Conservation (phyloP, 2,329 filamentous ascomycete species). For the Monosporascus sp. region DNA sequence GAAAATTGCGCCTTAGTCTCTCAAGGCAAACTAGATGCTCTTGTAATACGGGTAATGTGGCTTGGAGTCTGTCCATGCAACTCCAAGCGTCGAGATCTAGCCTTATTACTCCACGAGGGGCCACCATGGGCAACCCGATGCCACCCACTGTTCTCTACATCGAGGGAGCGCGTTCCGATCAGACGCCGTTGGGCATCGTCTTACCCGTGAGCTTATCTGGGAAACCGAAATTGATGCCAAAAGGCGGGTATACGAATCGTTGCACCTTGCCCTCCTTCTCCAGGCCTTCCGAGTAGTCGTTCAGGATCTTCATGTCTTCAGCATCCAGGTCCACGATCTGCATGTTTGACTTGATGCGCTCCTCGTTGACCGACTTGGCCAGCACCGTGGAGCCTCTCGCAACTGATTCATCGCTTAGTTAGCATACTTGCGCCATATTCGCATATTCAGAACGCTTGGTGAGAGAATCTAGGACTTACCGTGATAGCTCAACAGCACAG, state of each 20-base stretch:
- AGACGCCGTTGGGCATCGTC: conserved; percentile 21
- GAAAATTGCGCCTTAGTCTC: no score
- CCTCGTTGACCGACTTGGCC: conserved; percentile 64
- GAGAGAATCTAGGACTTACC: conserved; percentile 39
- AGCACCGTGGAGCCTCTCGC: conserved; percentile 65
- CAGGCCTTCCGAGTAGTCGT: conserved; percentile 49
- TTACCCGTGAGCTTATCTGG: conserved; percentile 52
- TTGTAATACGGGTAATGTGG: no score
- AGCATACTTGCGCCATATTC: not conserved
- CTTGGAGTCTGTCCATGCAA: no score
- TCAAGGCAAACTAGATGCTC: no score
- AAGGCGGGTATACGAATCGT: conserved; percentile 64
- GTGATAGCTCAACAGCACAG: conserved; percentile 67
- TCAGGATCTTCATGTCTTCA: conserved; percentile 54
- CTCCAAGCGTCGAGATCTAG: no score
- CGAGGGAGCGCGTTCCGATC: not conserved
- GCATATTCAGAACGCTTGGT: no score
- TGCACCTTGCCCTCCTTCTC: conserved; percentile 45
- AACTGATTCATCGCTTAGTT: conserved; percentile 37
- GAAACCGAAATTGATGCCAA: conserved; percentile 65
- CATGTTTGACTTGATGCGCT: conserved; percentile 65
- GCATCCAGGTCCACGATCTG: conserved; percentile 59
- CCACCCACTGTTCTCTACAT: no score
- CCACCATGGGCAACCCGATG: no score
- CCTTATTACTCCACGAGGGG: no score